Evolutionary conservation across 495 filamentous ascomycete genomes (phyloP), one percentile per base, ranked within the genome.

Genomic region (Melanomma pulvis-pyrius): DNA sequence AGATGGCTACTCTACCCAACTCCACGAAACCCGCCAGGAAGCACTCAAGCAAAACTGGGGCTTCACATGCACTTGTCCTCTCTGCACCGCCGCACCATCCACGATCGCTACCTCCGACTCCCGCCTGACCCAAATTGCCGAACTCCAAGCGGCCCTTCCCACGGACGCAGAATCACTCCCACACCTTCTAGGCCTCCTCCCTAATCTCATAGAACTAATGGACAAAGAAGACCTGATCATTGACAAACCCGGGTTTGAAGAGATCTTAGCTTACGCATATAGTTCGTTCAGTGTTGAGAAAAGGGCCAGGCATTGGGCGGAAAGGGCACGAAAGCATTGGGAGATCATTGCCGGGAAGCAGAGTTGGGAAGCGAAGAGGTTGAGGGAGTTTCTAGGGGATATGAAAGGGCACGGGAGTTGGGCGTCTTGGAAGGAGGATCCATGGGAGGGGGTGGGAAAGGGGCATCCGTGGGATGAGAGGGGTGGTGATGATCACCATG

Each of bases 191-290:
- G 47, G 17, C 8, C 6, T 41, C n/a, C 26, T 65, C 2, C 55
- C 48, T 2, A 25, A 56, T 12, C 52, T 71, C 26, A 55, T 71
- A 26, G 44, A 36, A 9, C 54, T 71, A 3, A 15, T 61, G 11
- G 54, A 63, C 12, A 19, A 55, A 41, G 68, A 67, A 61, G 51
- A 30, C 24, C 39, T 71, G 1, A 46, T 65, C 19, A 21, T 60
- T 28, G 61, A 64, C 17, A 53, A 24, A 17, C 52, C 63, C 8
- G 52, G 12, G 55, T 68, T 59, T 47, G 58, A 66, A 36, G 68
- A 70, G 57, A 62, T 70, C 28, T 25, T 67, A 17, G 68, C 57
- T n/a, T 70, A 70, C 44, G 25, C 57, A 5, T 70, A 51, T 26
- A 67, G 57, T 36, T 28, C 30, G 12, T 46, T 66, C 39, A 63